A percentile compares a stretch with the other conserved stretches of the same genome.
These are phyloP conservation scores for Neofusicoccum sp. DNA, from an alignment of 2,329 filamentous ascomycete genomes.

Conservation along the genomic window DNA sequence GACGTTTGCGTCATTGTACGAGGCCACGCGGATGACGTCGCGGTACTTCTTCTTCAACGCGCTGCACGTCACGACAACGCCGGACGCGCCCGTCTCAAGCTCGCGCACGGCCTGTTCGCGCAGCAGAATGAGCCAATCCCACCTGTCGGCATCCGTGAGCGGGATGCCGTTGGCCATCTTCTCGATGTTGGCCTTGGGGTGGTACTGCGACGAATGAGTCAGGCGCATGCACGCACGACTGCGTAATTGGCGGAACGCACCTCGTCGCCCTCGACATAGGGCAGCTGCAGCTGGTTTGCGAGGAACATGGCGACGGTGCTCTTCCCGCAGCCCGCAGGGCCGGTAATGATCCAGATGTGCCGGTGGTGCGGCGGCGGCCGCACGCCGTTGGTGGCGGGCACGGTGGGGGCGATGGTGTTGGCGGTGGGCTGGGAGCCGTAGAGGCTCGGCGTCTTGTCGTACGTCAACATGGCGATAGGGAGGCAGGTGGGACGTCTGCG, in stretches of 20 bases:
- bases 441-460: constrained; percentile 21
- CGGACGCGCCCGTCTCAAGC: constrained; percentile 39
- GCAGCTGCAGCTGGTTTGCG: constrained; percentile 44
- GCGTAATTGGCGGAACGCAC: constrained; percentile 36
- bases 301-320: constrained; percentile 54
- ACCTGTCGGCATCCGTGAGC: constrained; percentile 88
- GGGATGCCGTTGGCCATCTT: constrained; percentile 89
- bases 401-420: constrained; percentile 14
- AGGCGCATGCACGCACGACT: not conserved
- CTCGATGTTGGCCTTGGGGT: constrained; percentile 58
- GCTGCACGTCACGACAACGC: constrained; percentile 95
- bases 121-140: constrained; percentile 81
- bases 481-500: not conserved
- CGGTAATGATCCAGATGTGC: constrained; percentile 56
- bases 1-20: constrained; percentile 48
- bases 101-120: constrained; percentile 48
- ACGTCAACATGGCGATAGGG: constrained; percentile 24
- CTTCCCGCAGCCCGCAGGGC: constrained; percentile 58
- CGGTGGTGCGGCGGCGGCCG: constrained; percentile 39
- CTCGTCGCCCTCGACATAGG: constrained; percentile 56
- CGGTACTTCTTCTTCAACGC: constrained; percentile 97
- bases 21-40: constrained; percentile 63
- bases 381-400: constrained; percentile 12
- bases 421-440: constrained; percentile 20
- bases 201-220: constrained; percentile 41